phyloP scores from a whole-genome alignment of 2,329 filamentous ascomycete species.

The Alternaria longipes region DNA sequence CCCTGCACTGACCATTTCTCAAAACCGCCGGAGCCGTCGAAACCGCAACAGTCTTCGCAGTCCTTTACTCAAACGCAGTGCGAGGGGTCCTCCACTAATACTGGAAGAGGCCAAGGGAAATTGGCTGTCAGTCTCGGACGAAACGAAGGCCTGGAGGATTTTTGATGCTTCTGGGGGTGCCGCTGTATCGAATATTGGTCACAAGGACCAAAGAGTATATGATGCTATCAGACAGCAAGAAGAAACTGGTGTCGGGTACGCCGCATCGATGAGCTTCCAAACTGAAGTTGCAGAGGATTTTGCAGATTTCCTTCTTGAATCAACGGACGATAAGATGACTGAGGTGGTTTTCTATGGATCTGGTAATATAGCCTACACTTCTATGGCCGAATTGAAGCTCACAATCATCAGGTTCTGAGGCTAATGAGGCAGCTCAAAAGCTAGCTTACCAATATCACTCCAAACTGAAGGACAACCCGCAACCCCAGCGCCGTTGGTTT shows the following conservation, averaged over 20 bases:
- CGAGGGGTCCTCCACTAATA: conserved; percentile 60
- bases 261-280: conserved; percentile 54
- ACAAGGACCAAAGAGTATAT: conserved; percentile 69
- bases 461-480: conserved; percentile 60
- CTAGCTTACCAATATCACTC: conserved; percentile 71
- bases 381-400: neutral
- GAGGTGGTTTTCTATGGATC: conserved; percentile 67
- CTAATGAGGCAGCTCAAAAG: conserved; percentile 74
- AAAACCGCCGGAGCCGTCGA: neutral
- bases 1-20: neutral
- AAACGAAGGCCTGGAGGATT: conserved; percentile 59
- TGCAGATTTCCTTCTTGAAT: conserved; percentile 59
- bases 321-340: conserved; percentile 62
- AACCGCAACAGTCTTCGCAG: neutral
- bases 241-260: conserved; percentile 51
- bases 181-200: conserved; percentile 75
- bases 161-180: conserved; percentile 79
- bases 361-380: conserved; percentile 52
- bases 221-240: conserved; percentile 69
- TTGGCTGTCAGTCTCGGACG: conserved; percentile 60
- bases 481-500: conserved; percentile 67
- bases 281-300: conserved; percentile 64
- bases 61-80: conserved; percentile 61
- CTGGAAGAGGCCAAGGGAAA: conserved; percentile 58
- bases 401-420: conserved; percentile 62